Evolutionary conservation across 2,329 filamentous ascomycete genomes (phyloP), one percentile per base, ranked within the genome.

Genomic region (Fusarium luffae): DNA sequence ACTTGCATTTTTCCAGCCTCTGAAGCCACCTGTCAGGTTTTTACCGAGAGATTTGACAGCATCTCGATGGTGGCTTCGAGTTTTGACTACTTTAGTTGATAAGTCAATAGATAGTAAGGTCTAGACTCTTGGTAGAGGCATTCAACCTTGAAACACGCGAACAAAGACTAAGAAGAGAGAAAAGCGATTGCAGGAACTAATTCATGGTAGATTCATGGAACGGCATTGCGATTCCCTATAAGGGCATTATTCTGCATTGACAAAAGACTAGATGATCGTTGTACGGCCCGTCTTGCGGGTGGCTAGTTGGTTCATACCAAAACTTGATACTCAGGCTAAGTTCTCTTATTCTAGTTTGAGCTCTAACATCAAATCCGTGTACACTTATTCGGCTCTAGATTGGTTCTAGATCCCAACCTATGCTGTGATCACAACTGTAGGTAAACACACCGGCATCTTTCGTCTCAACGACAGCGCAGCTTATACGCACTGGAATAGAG

Each of bases 251-350:
- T 42, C n/a, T 9, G 12, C 13, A 21, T 41, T 5, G 32, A n/a
- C 34, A 21, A 13, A 23, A 50, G 13, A 52, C 23, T 27, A 52
- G 21, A 40, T 14, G 16, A 16, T 14, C 34, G 34, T 52, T 42
- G 23, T 28, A 42, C 49, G 49, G 49, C 49, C 49, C 49, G 49
- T 27, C 12, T 52, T 14, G 27, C 49, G 49, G 49, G 23, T 52
- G 49, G 49, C 49, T 42, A 52, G 32, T 52, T 52, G 23, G 34
- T 52, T 52, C n/a, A 42, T 27, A 42, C 23, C 32, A 52, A n/a
- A 5, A 28, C 21, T n/a, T 11, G 10, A 14, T 13, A 8, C 5
- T 27, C 23, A 16, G 18, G 18, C 23, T 25, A 19, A 18, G 10
- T 21, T 27, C n/a, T 7, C 18, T 41, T 7, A 8, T 25, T 52